Evolutionary conservation across 768 basidiomycete genomes (phyloP), one percentile per base, ranked within the genome.

Genomic region (Macrolepiota fuliginosa): DNA sequence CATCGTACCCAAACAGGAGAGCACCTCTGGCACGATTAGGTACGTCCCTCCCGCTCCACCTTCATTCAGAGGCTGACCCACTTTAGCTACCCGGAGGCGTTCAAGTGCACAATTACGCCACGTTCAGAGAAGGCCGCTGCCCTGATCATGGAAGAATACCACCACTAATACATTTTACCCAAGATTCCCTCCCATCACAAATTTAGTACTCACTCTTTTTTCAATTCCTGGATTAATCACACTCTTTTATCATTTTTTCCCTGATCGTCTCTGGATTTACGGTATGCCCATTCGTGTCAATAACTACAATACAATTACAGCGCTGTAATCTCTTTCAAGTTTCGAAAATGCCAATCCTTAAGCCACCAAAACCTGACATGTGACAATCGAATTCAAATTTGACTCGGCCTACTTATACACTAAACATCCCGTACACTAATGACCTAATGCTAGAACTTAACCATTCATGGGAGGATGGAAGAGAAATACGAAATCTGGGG

Each of bases 21-120:
- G 81, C 36, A 78, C 74, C 0, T 73, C 77, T 0, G 83, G 83
- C 1, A 72, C 72, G 0, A 73, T 85, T 55, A 79, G 77, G 83
- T 83, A 77, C 67, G 39, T 13, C 1, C 22, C 17, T 40, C 50
- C n/a, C 0, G 11, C 15, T 40, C 39, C 24, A 32, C 29, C 3
- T 9, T 17, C 6, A n/a, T 17, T 1, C 11, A 45, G 36, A 29
- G 42, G 45, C 27, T 47, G 7, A 19, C 36, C 27, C 1, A 54
- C 60, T 15, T 29, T 49, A 74, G 73, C 54, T 71, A 74, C 37
- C 73, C 73, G 7, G 69, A 71, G 56, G 65, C 70, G 4, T 74
- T 74, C 58, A 65, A 72, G 58, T 74, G 71, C 39, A 57, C 55
- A 13, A 69, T 74, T 46, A 68, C 67, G 56, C 71, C 71, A 11